phyloP scores from a whole-genome alignment of 106 monocot species.

The Amphibolis antarctica region DNA sequence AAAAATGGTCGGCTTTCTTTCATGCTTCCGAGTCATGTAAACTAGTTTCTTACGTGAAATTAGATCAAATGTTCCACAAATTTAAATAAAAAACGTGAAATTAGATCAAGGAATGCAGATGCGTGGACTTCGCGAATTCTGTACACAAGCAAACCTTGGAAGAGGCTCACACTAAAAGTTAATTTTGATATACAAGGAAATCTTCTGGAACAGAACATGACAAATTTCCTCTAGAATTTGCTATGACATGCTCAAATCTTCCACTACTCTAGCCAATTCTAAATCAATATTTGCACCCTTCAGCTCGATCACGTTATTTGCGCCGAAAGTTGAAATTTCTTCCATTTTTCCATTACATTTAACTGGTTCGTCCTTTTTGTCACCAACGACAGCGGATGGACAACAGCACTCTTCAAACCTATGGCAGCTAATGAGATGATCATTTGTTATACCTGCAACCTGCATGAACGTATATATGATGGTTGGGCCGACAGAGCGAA shows the following conservation, averaged over 20 bases:
- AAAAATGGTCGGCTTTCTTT: too few species aligned
- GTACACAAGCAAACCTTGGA: neutral
- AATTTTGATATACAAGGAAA: conserved; percentile 6
- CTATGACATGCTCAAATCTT: conserved; percentile 7
- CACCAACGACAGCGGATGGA: neutral
- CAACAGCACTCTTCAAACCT: conserved; percentile 16
- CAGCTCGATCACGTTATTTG: neutral
- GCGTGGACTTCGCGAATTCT: neutral
- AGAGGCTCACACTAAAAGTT: neutral
- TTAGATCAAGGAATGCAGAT: neutral
- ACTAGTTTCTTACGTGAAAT: too few species aligned
- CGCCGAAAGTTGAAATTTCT: neutral
- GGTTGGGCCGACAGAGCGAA: conserved; percentile 16
- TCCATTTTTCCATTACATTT: conserved; percentile 1
- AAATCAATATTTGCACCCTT: conserved; percentile 1
- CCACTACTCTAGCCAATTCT: conserved; percentile 4
- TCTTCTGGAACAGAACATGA: neutral
- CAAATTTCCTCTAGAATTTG: neutral
- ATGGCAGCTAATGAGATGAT: conserved; percentile 14
- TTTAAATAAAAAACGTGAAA: neutral
- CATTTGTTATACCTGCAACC: conserved; percentile 13
- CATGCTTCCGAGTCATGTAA: too few species aligned
- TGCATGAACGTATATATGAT: conserved; percentile 22
- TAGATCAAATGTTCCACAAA: too few species aligned
- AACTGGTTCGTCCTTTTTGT: conserved; percentile 1